These are phyloP conservation scores for Pichia sp. DNA, from an alignment of 1,139 yeast genomes.

Conservation along the genomic window DNA sequence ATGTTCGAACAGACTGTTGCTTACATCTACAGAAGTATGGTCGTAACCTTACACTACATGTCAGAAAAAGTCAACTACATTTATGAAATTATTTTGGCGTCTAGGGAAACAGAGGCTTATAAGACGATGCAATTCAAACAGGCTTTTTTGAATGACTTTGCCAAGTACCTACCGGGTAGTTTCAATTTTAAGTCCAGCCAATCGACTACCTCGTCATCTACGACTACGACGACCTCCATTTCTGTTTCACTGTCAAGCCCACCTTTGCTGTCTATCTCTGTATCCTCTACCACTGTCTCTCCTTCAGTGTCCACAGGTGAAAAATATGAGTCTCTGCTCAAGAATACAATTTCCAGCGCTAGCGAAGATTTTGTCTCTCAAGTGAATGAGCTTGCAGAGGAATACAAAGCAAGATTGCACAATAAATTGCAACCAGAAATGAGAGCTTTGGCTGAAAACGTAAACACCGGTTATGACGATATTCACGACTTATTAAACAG, in stretches of 20 bases:
- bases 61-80: slow-evolving; percentile 14
- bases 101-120: slow-evolving; percentile 26
- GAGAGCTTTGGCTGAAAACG: slow-evolving; percentile 40
- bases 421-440: slow-evolving; percentile 40
- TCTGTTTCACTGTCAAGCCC: slow-evolving; percentile 1
- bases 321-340: slow-evolving; percentile 37
- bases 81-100: slow-evolving; percentile 21
- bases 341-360: slow-evolving; percentile 43
- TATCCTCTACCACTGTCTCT: slow-evolving; percentile 10
- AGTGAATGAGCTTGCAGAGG: slow-evolving; percentile 37
- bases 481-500: slow-evolving; percentile 44
- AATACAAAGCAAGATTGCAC: slow-evolving; percentile 35
- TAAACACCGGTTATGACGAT: slow-evolving; percentile 42
- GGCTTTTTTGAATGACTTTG: slow-evolving; percentile 24
- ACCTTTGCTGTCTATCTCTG: neutral
- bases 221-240: slow-evolving; percentile 1
- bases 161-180: slow-evolving; percentile 7
- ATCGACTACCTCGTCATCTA: neutral
- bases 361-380: slow-evolving; percentile 39
- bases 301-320: slow-evolving; percentile 31
- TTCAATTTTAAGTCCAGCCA: slow-evolving; percentile 4
- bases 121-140: slow-evolving; percentile 28
- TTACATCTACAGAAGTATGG: neutral
- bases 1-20: slow-evolving; percentile 6
- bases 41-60: slow-evolving; percentile 4